A percentile compares a stretch with the other conserved stretches of the same genome.
Evolutionary conservation across 1,139 yeast genomes (phyloP).

Genomic region (Taphrina sp.): DNA sequence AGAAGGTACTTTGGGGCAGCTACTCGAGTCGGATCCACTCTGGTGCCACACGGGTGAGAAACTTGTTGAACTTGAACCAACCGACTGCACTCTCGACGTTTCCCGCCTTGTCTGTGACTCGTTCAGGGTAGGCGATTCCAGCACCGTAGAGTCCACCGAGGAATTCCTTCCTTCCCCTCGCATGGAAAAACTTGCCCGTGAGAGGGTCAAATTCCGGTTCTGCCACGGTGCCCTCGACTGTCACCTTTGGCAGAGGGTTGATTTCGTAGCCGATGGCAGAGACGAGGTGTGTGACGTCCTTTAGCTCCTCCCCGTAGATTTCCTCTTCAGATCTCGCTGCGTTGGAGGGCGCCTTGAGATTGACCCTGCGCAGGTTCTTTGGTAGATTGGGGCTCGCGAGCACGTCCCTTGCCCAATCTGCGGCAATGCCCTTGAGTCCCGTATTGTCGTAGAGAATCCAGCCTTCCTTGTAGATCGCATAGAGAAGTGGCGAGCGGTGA

Average conservation of each 20-base stretch:
- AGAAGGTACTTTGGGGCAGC: no score
- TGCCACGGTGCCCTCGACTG: conserved; percentile 2
- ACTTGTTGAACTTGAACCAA: conserved; percentile 29
- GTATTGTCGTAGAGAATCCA: conserved; percentile 32
- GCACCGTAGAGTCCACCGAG: conserved; percentile 25
- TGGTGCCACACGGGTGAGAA: conserved; percentile 24
- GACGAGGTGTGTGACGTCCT: conserved; percentile 21
- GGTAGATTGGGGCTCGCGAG: conserved; percentile 7
- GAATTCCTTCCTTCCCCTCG: neutral
- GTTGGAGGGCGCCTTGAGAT: conserved; percentile 13
- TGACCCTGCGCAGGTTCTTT: conserved; percentile 9
- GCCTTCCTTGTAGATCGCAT: conserved; percentile 29
- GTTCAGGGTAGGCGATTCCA: conserved; percentile 31
- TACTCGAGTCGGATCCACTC: conserved; percentile 24
- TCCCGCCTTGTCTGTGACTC: conserved; percentile 31
- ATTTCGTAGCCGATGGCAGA: conserved; percentile 23
- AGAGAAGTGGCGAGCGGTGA: conserved; percentile 21
- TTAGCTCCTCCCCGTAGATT: conserved; percentile 14
- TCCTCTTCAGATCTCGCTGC: conserved; percentile 12
- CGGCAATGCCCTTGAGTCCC: conserved; percentile 30
- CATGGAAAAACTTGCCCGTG: conserved; percentile 8
- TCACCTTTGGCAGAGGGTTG: conserved; percentile 19
- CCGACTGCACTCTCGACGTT: conserved; percentile 24
- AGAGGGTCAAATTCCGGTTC: conserved; percentile 26
- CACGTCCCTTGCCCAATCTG: conserved; percentile 24